Percentiles rank a stretch among this genome's conserved stretches.
phyloP scores from a whole-genome alignment of 1,139 yeast species.

The Saccharomycopsis crataegensis region DNA sequence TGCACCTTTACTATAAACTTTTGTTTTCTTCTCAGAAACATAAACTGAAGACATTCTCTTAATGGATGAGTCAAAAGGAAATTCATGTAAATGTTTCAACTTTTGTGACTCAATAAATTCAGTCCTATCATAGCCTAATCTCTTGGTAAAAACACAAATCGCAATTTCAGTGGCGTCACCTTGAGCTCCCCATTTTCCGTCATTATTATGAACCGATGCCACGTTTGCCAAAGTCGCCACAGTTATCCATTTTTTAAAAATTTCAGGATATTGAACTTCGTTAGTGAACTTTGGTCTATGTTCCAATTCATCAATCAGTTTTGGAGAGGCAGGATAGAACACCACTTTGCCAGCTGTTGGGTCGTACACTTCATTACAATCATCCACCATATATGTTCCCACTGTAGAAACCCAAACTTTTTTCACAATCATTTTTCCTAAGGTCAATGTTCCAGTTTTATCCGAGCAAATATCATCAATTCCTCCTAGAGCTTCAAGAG shows the following conservation, averaged over 20 bases:
- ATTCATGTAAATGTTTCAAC: conserved; percentile 47
- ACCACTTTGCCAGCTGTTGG: conserved; percentile 59
- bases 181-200: conserved; percentile 56
- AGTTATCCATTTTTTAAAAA: conserved; percentile 42
- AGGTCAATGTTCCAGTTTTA: conserved; percentile 58
- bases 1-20: conserved; percentile 67
- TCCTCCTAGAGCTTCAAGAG: conserved; percentile 74
- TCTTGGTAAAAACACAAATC: conserved; percentile 60
- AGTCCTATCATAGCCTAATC: conserved; percentile 40
- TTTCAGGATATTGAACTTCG: background rate
- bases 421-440: conserved; percentile 70
- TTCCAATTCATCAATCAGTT: conserved; percentile 32
- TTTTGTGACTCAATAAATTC: conserved; percentile 29
- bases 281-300: background rate
- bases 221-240: conserved; percentile 70
- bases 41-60: conserved; percentile 70
- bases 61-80: conserved; percentile 71
- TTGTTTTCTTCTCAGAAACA: conserved; percentile 29
- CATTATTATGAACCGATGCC: conserved; percentile 47
- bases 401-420: conserved; percentile 68
- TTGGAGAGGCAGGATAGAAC: conserved; percentile 37
- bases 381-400: conserved; percentile 57
- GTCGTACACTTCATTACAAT: conserved; percentile 63
- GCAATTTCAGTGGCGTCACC: conserved; percentile 88
- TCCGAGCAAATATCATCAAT: conserved; percentile 63